Percentiles rank a stretch among this genome's conserved stretches.
phyloP scores from a whole-genome alignment of 495 filamentous ascomycete genomes.

The Jackrogersella multiformis region DNA sequence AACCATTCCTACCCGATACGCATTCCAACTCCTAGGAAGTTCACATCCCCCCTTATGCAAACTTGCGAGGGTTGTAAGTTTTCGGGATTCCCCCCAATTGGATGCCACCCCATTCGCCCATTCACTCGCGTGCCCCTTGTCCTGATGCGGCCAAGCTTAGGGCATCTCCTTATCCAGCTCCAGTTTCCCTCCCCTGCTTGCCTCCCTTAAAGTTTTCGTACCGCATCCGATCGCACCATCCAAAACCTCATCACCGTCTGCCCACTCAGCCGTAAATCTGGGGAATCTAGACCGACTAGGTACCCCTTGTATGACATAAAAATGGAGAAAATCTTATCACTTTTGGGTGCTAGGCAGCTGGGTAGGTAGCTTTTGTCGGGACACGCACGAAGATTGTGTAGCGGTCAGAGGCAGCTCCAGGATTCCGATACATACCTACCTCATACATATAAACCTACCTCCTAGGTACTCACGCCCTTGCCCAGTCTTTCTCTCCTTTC shows the following conservation, averaged over 20 bases:
- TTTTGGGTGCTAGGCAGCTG: neutral
- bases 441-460: no score
- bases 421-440: conserved; percentile 22
- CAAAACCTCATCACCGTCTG: conserved; percentile 32
- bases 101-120: conserved; percentile 9
- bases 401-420: conserved; percentile 24
- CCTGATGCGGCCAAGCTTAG: no score
- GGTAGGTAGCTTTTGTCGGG: neutral
- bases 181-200: neutral
- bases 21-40: neutral
- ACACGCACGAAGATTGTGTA: conserved; percentile 6
- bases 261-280: conserved; percentile 31
- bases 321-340: conserved; percentile 26
- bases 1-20: neutral
- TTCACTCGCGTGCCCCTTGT: conserved; percentile 37
- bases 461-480: no score
- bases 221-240: conserved; percentile 32
- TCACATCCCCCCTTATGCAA: neutral
- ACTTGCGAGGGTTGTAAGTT: neutral
- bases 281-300: conserved; percentile 30
- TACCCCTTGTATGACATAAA: conserved; percentile 40
- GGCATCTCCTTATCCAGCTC: no score
- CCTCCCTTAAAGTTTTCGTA: conserved; percentile 35
- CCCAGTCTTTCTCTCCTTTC: neutral
- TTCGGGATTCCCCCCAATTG: conserved; percentile 12